Evolutionary conservation across 139 green algal genomes (phyloP), one percentile per base, ranked within the genome.

Genomic region (Chlorella sp.): DNA sequence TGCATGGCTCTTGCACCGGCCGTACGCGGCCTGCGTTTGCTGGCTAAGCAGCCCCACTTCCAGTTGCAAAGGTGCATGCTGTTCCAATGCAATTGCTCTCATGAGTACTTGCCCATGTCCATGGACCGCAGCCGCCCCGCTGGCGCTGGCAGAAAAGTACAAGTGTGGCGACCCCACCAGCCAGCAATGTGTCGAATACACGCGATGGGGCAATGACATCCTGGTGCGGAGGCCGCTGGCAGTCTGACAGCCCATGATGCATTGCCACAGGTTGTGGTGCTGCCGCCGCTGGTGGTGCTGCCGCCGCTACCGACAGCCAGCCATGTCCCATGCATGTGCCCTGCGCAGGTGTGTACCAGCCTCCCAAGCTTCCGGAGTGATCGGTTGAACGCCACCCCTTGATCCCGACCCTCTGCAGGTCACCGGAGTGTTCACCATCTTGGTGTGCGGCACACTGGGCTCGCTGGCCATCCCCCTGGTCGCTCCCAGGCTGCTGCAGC

Each of bases 341-440:
- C 1, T 3, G 22, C 70, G 7, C n/a, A n/a, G n/a, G n/a, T n/a
- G n/a, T n/a, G n/a, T n/a, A n/a, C n/a, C n/a, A n/a, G n/a, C n/a
- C n/a, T n/a, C n/a, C n/a, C n/a, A n/a, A n/a, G n/a, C n/a, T n/a
- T n/a, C n/a, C n/a, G n/a, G n/a, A n/a, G n/a, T n/a, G n/a, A n/a
- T n/a, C n/a, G n/a, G n/a, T n/a, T n/a, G n/a, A n/a, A n/a, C n/a
- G n/a, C n/a, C n/a, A n/a, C n/a, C n/a, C n/a, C n/a, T n/a, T n/a
- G n/a, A n/a, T n/a, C n/a, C n/a, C n/a, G n/a, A n/a, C n/a, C n/a
- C n/a, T n/a, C n/a, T n/a, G n/a, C 44, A 89, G 41, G 74, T 81
- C 11, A 93, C 89, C 5, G 91, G 88, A 38, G 87, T 95, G 32
- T 95, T 96, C 83, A 87, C 87, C 75, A 97, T 97, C 86, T 83